Evolutionary conservation across 1,284 basidiomycete species (phyloP).

Genomic region (Serendipita sp.): DNA sequence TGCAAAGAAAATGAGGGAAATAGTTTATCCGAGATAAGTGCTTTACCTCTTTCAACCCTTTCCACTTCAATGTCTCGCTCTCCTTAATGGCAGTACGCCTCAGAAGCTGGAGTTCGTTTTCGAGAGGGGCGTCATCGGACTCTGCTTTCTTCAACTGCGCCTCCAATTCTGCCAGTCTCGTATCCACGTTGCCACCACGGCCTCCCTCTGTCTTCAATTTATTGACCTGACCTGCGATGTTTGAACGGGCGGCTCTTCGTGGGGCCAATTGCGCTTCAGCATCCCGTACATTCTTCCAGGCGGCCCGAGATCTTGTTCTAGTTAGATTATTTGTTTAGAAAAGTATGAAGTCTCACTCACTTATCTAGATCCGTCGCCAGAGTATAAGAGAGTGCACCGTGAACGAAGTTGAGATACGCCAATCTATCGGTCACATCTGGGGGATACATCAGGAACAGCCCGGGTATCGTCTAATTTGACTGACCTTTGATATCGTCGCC

Average conservation of each 20-base stretch:
- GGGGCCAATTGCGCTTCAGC: conserved; percentile 48
- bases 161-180: conserved; percentile 47
- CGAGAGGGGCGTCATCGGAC: conserved; percentile 43
- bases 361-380: conserved; percentile 46
- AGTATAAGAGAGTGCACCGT: conserved; percentile 46
- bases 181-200: conserved; percentile 37
- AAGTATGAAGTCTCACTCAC: background rate
- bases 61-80: conserved; percentile 60
- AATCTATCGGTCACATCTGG: conserved; percentile 55
- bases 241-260: conserved; percentile 41
- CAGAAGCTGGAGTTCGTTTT: conserved; percentile 52
- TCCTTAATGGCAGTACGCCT: conserved; percentile 60
- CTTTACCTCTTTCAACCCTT: conserved; percentile 56
- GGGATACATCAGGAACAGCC: background rate
- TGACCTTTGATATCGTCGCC: conserved; percentile 53
- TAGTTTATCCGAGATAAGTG: background rate
- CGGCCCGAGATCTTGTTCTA: conserved; percentile 31
- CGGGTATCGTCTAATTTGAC: conserved; percentile 13
- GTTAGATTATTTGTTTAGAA: background rate
- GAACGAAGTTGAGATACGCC: conserved; percentile 61
- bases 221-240: conserved; percentile 43
- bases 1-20: conserved; percentile 17
- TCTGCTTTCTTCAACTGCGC: conserved; percentile 49
- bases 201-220: conserved; percentile 46
- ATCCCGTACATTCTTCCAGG: conserved; percentile 55